phyloP scores from a whole-genome alignment of 1,284 basidiomycete genomes.

The Thelephora terrestris region DNA sequence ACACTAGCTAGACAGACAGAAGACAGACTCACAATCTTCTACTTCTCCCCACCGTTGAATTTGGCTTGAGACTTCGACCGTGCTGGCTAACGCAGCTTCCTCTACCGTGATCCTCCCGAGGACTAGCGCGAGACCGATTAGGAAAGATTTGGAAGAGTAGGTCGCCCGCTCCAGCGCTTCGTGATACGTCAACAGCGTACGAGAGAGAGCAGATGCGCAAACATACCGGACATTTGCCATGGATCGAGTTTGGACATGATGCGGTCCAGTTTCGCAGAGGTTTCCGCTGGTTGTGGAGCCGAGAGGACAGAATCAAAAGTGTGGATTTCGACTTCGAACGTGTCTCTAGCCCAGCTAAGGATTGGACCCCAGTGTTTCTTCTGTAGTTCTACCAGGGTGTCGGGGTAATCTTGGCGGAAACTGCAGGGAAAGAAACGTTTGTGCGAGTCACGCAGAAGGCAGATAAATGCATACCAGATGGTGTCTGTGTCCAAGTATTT shows the following conservation, averaged over 20 bases:
- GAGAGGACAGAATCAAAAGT: conserved; percentile 62
- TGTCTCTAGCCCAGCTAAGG: conserved; percentile 64
- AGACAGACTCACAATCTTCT: conserved; percentile 78
- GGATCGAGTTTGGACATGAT: conserved; percentile 57
- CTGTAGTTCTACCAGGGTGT: conserved; percentile 72
- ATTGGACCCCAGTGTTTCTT: conserved; percentile 87
- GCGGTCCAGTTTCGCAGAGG: conserved; percentile 47
- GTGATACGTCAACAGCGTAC: too few species aligned
- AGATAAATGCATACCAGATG: conserved; percentile 58
- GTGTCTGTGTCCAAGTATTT: conserved; percentile 95
- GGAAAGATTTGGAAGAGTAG: conserved; percentile 85
- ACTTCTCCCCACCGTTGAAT: conserved; percentile 98
- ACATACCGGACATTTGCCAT: conserved; percentile 83
- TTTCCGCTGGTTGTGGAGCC: conserved; percentile 58
- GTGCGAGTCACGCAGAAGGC: neutral
- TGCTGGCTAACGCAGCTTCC: conserved; percentile 76
- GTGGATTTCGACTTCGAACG: conserved; percentile 57
- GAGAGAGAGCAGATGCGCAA: neutral
- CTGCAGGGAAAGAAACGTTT: conserved; percentile 29
- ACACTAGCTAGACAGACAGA: neutral
- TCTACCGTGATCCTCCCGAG: conserved; percentile 71
- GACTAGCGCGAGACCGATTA: conserved; percentile 82
- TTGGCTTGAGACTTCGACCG: conserved; percentile 92
- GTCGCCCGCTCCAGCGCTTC: conserved; percentile 88
- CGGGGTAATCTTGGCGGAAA: conserved; percentile 77